phyloP scores from a whole-genome alignment of 129 eudicot genomes.

The Calendula officinalis region DNA sequence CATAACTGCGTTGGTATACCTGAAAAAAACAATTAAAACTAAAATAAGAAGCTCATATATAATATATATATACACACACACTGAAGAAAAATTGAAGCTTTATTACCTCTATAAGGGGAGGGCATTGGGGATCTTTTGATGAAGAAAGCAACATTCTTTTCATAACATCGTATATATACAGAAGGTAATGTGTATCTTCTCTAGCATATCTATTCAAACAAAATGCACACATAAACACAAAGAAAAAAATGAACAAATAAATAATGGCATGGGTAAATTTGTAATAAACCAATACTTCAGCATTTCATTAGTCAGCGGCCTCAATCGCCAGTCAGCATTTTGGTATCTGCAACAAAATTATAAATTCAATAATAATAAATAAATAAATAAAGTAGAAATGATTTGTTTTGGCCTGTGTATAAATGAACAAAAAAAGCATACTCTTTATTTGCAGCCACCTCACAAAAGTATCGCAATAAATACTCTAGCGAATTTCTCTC shows the following conservation, averaged over 20 bases:
- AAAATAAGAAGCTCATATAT: neutral
- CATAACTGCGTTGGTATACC: constrained; percentile 83
- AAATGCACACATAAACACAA: constrained; percentile 3
- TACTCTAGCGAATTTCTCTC: constrained; percentile 83
- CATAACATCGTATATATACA: constrained; percentile 84
- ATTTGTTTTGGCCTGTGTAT: neutral
- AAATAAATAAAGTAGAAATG: neutral
- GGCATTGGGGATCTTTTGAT: constrained; percentile 48
- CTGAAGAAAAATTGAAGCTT: neutral
- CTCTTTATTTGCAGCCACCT: constrained; percentile 91
- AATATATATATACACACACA: neutral
- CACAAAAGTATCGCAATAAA: constrained; percentile 76
- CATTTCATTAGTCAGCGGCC: constrained; percentile 88
- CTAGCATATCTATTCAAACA: constrained; percentile 70
- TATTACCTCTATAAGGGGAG: constrained; percentile 70
- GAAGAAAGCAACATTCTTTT: constrained; percentile 55
- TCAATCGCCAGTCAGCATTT: constrained; percentile 96
- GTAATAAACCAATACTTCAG: constrained; percentile 34
- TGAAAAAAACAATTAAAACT: constrained; percentile 29
- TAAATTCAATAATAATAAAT: neutral
- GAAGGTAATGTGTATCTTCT: constrained; percentile 94
- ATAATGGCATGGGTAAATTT: neutral
- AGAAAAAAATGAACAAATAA: neutral
- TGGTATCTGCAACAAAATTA: constrained; percentile 62
- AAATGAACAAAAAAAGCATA: constrained; percentile 29